These are phyloP conservation scores for Scolecobasidium constrictum DNA, from an alignment of 2,329 filamentous ascomycete genomes.

Conservation along the genomic window DNA sequence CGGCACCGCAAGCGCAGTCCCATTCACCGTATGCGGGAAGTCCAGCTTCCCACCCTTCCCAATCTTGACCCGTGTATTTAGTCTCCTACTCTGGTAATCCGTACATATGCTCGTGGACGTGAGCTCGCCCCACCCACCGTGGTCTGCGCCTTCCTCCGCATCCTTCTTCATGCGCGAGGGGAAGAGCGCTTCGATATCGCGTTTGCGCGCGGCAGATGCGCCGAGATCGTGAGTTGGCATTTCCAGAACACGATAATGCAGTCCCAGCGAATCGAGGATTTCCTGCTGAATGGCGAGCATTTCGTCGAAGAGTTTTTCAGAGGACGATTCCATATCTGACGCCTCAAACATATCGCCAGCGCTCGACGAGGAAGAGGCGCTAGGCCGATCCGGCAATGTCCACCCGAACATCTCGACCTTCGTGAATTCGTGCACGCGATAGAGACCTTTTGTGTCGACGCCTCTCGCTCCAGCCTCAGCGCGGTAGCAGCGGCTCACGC, in stretches of 20 bases:
- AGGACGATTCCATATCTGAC: slow-evolving; percentile 21
- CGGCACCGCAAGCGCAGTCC: slow-evolving; percentile 85
- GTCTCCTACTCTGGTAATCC: slow-evolving; percentile 80
- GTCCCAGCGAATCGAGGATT: slow-evolving; percentile 63
- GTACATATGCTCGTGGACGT: slow-evolving; percentile 85
- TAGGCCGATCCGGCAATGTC: slow-evolving; percentile 49
- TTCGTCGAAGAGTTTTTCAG: slow-evolving; percentile 62
- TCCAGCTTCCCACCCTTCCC: slow-evolving; percentile 34
- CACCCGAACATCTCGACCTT: slow-evolving; percentile 98
- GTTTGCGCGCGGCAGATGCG: slow-evolving; percentile 75
- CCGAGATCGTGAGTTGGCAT: slow-evolving; percentile 88
- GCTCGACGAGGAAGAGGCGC: background rate
- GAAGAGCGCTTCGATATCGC: slow-evolving; percentile 91
- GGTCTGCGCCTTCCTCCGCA: slow-evolving; percentile 23
- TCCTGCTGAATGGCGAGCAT: slow-evolving; percentile 80
- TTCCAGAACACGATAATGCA: slow-evolving; percentile 81
- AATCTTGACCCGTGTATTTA: slow-evolving; percentile 62
- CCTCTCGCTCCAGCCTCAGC: slow-evolving; percentile 89
- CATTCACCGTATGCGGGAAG: slow-evolving; percentile 88
- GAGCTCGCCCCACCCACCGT: slow-evolving; percentile 83
- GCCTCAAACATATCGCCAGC: slow-evolving; percentile 5
- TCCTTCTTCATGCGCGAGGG: slow-evolving; percentile 51
- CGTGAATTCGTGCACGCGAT: slow-evolving; percentile 96
- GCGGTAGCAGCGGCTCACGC: slow-evolving; percentile 84
- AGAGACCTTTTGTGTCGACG: slow-evolving; percentile 84